Evolutionary conservation across 2,329 filamentous ascomycete genomes (phyloP).

Genomic region (Xylariaceae sp.): DNA sequence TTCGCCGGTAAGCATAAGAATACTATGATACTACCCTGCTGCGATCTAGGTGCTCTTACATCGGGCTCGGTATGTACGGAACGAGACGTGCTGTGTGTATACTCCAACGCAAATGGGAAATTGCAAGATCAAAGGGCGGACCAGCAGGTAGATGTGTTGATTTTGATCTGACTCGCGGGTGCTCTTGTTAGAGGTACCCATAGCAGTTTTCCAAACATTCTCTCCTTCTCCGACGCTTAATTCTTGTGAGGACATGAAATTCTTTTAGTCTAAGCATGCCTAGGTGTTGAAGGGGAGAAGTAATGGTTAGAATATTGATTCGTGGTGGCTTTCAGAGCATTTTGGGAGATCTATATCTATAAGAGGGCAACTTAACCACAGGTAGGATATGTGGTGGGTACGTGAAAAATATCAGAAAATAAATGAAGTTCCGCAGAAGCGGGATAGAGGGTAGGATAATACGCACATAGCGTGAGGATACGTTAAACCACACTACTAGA

Average conservation of each 20-base stretch:
- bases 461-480: background rate
- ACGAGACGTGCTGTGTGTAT: constrained; percentile 22
- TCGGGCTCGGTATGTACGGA: constrained; percentile 31
- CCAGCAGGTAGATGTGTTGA: background rate
- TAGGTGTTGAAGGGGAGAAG: background rate
- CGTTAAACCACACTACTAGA: constrained; percentile 11
- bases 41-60: constrained; percentile 12
- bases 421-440: background rate
- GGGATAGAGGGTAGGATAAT: constrained; percentile 3
- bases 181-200: background rate
- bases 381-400: background rate
- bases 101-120: constrained; percentile 33
- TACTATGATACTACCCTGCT: background rate
- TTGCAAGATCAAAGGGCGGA: constrained; percentile 27
- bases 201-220: background rate
- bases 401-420: background rate
- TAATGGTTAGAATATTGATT: background rate
- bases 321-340: background rate
- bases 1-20: constrained; percentile 4
- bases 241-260: constrained; percentile 23
- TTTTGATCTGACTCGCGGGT: background rate
- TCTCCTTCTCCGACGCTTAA: constrained; percentile 1
- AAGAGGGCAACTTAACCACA: background rate
- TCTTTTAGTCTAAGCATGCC: background rate
- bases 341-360: background rate